phyloP scores from a whole-genome alignment of 108 stramenopile genomes.

The Skeletonema grethae region DNA sequence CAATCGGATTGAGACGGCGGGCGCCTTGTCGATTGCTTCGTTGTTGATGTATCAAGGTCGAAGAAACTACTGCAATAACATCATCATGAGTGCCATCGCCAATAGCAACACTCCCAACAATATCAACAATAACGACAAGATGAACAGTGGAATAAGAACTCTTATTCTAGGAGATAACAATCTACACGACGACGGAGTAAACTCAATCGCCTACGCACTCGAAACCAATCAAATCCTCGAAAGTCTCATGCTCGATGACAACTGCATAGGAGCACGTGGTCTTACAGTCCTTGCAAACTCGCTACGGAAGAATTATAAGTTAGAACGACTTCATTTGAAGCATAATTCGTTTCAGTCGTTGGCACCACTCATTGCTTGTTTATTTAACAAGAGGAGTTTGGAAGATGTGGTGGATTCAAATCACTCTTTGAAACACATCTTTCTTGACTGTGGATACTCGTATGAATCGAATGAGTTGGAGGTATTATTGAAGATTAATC shows the following conservation, averaged over 20 bases:
- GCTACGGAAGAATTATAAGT: slow-evolving; percentile 17
- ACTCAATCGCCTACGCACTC: slow-evolving; percentile 22
- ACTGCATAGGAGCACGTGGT: slow-evolving; percentile 25
- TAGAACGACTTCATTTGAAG: slow-evolving; percentile 30
- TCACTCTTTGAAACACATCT: slow-evolving; percentile 39
- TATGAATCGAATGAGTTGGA: slow-evolving; percentile 44
- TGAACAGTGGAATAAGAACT: slow-evolving; percentile 14
- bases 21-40: slow-evolving; percentile 20
- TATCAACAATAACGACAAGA: too few species aligned
- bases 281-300: slow-evolving; percentile 18
- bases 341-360: slow-evolving; percentile 39
- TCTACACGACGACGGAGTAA: slow-evolving; percentile 35
- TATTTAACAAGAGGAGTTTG: slow-evolving; percentile 33
- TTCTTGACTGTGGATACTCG: slow-evolving; percentile 36
- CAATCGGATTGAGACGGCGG: slow-evolving; percentile 27
- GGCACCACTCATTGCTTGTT: slow-evolving; percentile 27
- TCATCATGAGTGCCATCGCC: background rate
- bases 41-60: slow-evolving; percentile 6
- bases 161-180: slow-evolving; percentile 41
- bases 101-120: background rate
- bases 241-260: slow-evolving; percentile 36
- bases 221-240: slow-evolving; percentile 26
- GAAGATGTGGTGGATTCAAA: slow-evolving; percentile 31
- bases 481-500: slow-evolving; percentile 26
- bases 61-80: background rate